A percentile compares a stretch with the other conserved stretches of the same genome.
These are phyloP conservation scores for Selenicereus undatus DNA, from an alignment of 148 eudicot species.

Conservation along the genomic window DNA sequence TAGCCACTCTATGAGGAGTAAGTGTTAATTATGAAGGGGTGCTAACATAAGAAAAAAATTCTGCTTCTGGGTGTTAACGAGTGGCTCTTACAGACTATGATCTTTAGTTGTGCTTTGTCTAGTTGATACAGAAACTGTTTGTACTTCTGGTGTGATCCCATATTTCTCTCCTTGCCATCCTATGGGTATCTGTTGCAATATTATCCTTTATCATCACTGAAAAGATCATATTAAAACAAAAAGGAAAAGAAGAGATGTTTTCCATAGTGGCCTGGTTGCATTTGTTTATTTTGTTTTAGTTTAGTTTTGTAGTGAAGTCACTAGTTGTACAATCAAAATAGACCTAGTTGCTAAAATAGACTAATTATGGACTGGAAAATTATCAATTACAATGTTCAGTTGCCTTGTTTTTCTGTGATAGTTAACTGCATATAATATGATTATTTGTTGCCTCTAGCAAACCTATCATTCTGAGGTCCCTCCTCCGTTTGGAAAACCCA, in stretches of 20 bases:
- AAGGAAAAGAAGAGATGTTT: too few species aligned
- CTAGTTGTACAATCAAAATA: not conserved
- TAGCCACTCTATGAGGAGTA: not conserved
- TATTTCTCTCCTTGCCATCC: not conserved
- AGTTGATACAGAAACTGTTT: not conserved
- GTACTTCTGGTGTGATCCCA: not conserved
- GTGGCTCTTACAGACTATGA: not conserved
- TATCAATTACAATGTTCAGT: not conserved
- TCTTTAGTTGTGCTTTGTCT: constrained; percentile 1
- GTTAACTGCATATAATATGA: not conserved
- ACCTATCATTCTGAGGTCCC: not conserved
- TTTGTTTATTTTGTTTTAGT: too few species aligned
- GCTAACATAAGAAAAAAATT: not conserved
- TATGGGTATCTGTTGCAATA: not conserved
- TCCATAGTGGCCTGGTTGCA: not conserved
- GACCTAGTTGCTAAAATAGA: not conserved
- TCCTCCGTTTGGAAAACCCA: not conserved
- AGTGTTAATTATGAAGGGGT: not conserved
- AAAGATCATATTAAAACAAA: not conserved
- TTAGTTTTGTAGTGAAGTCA: not conserved
- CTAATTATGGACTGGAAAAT: not conserved
- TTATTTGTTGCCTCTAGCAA: too few species aligned
- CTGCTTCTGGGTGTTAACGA: not conserved
- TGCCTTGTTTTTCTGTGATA: too few species aligned
- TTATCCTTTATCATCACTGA: not conserved